These are phyloP conservation scores for Pestalotiopsis sp. DNA, from an alignment of 2,329 filamentous ascomycete species.

Conservation along the genomic window DNA sequence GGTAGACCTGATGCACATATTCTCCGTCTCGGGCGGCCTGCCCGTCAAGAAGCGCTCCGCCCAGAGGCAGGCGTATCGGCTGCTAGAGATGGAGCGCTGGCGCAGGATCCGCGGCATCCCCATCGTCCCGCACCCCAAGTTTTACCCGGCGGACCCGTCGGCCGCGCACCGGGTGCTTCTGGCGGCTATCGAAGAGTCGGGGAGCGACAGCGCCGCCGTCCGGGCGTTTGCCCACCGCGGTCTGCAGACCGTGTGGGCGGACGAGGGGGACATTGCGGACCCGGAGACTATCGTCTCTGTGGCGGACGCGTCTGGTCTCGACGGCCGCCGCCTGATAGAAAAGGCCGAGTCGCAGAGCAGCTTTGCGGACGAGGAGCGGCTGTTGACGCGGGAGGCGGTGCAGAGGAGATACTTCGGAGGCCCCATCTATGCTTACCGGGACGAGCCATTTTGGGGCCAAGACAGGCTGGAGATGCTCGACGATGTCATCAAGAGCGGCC, in stretches of 20 bases:
- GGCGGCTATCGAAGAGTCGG: slow-evolving; percentile 18
- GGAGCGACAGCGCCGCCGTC: not conserved
- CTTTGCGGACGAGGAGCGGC: slow-evolving; percentile 11
- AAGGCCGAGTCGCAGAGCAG: not conserved
- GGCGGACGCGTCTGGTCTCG: slow-evolving; percentile 14
- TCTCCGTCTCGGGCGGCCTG: slow-evolving; percentile 32
- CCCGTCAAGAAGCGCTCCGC: slow-evolving; percentile 31
- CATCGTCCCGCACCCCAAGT: slow-evolving; percentile 25
- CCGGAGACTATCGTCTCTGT: slow-evolving; percentile 13
- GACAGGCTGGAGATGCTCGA: slow-evolving; percentile 25
- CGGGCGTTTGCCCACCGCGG: not conserved
- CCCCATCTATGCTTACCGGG: slow-evolving; percentile 22
- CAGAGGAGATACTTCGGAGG: slow-evolving; percentile 22
- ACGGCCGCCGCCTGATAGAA: not conserved
- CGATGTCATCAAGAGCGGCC: slow-evolving; percentile 23
- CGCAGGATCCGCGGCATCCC: slow-evolving; percentile 25
- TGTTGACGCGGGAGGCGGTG: slow-evolving; percentile 19
- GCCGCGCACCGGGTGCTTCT: slow-evolving; percentile 29
- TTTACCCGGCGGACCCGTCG: slow-evolving; percentile 27
- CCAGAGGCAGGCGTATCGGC: slow-evolving; percentile 31
- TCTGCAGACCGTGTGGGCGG: slow-evolving; percentile 14
- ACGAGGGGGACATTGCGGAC: slow-evolving; percentile 16
- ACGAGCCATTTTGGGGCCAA: slow-evolving; percentile 29
- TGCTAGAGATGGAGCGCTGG: slow-evolving; percentile 28
- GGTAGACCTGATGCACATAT: slow-evolving; percentile 30